phyloP scores from a whole-genome alignment of 1,139 yeast species.

The Magnusiomyces clavatus region DNA sequence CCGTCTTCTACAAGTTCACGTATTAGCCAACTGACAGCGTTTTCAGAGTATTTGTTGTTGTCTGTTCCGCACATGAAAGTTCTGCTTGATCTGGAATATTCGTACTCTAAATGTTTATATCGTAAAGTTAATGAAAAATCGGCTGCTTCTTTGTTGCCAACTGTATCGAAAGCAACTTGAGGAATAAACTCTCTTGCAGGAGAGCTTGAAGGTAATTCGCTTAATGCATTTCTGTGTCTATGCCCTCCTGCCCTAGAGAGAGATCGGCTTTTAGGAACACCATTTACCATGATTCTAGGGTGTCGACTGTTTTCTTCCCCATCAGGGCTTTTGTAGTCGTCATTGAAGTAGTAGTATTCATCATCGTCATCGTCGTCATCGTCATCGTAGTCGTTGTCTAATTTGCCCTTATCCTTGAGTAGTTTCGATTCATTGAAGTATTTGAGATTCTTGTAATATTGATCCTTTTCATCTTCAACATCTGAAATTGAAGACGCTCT shows the following conservation, averaged over 20 bases:
- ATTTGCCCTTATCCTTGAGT: too few relatives aligned
- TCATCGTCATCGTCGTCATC: neutral
- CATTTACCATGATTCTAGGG: too few relatives aligned
- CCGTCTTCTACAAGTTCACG: constrained; percentile 58
- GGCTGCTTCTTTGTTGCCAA: constrained; percentile 35
- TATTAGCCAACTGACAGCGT: constrained; percentile 59
- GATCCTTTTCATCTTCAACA: too few relatives aligned
- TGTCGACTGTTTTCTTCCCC: too few relatives aligned
- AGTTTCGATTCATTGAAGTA: too few relatives aligned
- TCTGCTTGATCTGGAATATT: constrained; percentile 49
- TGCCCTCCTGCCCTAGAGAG: too few relatives aligned
- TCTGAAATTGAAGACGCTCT: too few relatives aligned
- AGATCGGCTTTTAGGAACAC: too few relatives aligned
- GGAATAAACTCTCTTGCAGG: constrained; percentile 20
- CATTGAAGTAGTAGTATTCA: neutral
- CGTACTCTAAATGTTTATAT: constrained; percentile 49
- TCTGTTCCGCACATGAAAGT: constrained; percentile 58
- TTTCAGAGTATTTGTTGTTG: constrained; percentile 47
- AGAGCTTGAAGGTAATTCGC: neutral
- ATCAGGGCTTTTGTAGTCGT: neutral
- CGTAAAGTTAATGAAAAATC: constrained; percentile 44
- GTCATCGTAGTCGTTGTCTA: neutral
- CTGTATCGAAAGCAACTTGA: constrained; percentile 51
- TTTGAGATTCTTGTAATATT: too few relatives aligned
- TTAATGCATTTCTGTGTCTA: too few relatives aligned